Conservation (phyloP, 768 basidiomycete genomes). For the Cyathus striatus region DNA sequence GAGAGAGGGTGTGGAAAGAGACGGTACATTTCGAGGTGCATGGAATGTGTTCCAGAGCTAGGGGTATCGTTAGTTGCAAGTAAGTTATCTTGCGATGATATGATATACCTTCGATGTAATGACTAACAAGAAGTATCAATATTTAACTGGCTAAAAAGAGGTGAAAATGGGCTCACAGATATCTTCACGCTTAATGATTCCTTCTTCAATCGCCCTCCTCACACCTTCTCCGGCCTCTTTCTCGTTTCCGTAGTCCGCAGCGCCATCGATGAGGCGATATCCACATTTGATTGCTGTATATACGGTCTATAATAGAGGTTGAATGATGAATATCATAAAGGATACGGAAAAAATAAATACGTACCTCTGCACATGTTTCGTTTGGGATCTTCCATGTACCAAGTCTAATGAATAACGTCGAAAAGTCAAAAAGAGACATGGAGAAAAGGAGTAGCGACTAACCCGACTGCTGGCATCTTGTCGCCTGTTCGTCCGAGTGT, state of each 20-base stretch:
- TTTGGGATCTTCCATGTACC: conserved; percentile 45
- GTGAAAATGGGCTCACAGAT: conserved; percentile 79
- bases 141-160: too few species aligned
- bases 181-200: conserved; percentile 84
- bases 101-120: conserved; percentile 90
- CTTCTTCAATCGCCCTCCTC: conserved; percentile 70
- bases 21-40: conserved; percentile 71
- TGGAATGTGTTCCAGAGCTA: conserved; percentile 91
- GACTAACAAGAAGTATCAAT: conserved; percentile 32
- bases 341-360: conserved; percentile 5
- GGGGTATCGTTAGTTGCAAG: not conserved
- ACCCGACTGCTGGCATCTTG: conserved; percentile 25
- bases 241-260: conserved; percentile 88
- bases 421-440: conserved; percentile 9
- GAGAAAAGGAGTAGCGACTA: conserved; percentile 9
- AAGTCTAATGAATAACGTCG: conserved; percentile 15
- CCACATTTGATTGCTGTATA: conserved; percentile 84
- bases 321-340: not conserved
- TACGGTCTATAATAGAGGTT: conserved; percentile 50
- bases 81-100: too few species aligned
- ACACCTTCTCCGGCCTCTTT: conserved; percentile 81
- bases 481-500: too few species aligned
- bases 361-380: conserved; percentile 54
- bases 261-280: conserved; percentile 83
- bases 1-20: too few species aligned